Evolutionary conservation across 1,139 yeast species (phyloP).

Genomic region (Lipomyces yarrowii): DNA sequence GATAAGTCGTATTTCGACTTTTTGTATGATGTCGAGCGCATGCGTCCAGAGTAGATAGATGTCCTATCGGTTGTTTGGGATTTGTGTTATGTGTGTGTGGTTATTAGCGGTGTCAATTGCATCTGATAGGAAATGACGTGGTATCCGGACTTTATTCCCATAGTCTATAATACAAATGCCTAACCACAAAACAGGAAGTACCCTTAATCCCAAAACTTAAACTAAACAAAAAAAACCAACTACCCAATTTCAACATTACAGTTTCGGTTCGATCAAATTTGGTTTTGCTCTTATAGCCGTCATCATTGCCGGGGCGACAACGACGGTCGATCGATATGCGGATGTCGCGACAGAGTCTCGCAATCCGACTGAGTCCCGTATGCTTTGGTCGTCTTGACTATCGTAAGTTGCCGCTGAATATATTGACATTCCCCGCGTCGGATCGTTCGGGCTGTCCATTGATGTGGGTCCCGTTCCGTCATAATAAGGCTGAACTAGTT

Average conservation of each 20-base stretch:
- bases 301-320: conserved; percentile 31
- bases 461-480: not conserved
- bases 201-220: conserved; percentile 14
- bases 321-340: conserved; percentile 29
- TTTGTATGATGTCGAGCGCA: conserved; percentile 76
- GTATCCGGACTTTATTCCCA: not conserved
- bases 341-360: conserved; percentile 31
- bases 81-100: conserved; percentile 23
- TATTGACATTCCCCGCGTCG: conserved; percentile 19
- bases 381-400: conserved; percentile 23
- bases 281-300: conserved; percentile 34
- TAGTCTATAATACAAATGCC: not conserved
- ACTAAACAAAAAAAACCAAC: not conserved
- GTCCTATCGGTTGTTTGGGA: not conserved
- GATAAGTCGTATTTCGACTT: conserved; percentile 92
- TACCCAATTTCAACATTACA: not conserved
- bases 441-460: not conserved
- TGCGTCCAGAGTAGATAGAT: conserved; percentile 22
- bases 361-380: conserved; percentile 26
- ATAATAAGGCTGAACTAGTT: conserved; percentile 1
- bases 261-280: conserved; percentile 28
- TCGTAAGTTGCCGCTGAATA: conserved; percentile 28
- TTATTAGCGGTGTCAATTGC: not conserved
- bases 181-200: not conserved
- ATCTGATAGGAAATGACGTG: not conserved